Evolutionary conservation across 2,329 filamentous ascomycete genomes (phyloP), one percentile per base, ranked within the genome.

Genomic region (Sclerotiophoma versabilis): DNA sequence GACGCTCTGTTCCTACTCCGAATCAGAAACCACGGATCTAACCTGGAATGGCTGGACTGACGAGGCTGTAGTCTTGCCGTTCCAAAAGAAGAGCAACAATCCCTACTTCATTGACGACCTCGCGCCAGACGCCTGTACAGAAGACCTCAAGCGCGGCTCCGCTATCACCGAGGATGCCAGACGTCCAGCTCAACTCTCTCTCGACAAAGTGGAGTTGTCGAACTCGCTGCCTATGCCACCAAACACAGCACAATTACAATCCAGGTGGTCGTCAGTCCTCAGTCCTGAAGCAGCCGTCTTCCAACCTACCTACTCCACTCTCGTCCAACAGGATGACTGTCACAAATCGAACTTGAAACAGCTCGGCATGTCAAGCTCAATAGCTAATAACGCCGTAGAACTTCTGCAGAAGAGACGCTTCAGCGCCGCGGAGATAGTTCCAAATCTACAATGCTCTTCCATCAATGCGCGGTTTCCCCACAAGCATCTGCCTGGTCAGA

Each of bases 21-120:
- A 58, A 7, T 60, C 66, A 2, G 62, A 63, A n/a, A 45, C 51
- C 2, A 68, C 59, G 6, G 64, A 65, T 5, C 51, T 63, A 17
- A 64, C 66, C 25, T 74, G 70, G 71, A 65, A 68, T 29, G 66
- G 68, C 10, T 75, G 70, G 69, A 57, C 59, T 5, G 65, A 70
- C 15, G 62, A 69, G 6, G 55, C 59, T 12, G 41, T 22, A 11
- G 41, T 60, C 5, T 71, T 67, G 19, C 65, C 65, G 1, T 70
- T 72, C 45, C 54, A 68, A 29, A 64, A 54, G 39, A 27, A 53
- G 15, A 46, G 58, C 17, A 54, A 29, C 23, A 44, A 56, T 9
- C 27, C 58, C 9, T 46, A 63, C 34, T 45, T 62, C 25, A 14
- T 38, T 20, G 41, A 62, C 4, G 64, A 69, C 3, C 44, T 68